These are phyloP conservation scores for Lentinus brumalis DNA, from an alignment of 768 basidiomycete species.

Conservation along the genomic window DNA sequence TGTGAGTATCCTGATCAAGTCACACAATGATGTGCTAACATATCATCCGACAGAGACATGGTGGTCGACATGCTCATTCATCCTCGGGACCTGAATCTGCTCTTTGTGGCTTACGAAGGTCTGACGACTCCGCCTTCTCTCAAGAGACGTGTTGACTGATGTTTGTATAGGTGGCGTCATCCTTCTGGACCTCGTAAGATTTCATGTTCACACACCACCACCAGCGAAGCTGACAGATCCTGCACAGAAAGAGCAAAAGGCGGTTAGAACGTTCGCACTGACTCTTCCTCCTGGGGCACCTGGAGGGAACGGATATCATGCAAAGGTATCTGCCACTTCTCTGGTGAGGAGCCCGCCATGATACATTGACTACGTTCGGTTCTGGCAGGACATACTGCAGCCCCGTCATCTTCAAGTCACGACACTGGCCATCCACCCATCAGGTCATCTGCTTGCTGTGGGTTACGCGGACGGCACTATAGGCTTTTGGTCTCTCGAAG, in stretches of 20 bases:
- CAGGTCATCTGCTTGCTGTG: constrained; percentile 74
- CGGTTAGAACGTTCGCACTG: constrained; percentile 66
- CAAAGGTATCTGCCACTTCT: constrained; percentile 38
- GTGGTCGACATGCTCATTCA: constrained; percentile 66
- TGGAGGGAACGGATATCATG: constrained; percentile 67
- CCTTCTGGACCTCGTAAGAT: constrained; percentile 57
- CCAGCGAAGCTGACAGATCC: constrained; percentile 18
- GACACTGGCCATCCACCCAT: constrained; percentile 70
- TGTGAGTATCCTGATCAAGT: not conserved
- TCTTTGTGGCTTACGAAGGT: constrained; percentile 81
- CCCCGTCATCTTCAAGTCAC: constrained; percentile 74
- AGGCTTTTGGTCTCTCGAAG: constrained; percentile 81
- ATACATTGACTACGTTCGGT: not conserved
- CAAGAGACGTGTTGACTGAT: not conserved
- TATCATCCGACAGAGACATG: constrained; percentile 27
- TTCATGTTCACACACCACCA: not conserved
- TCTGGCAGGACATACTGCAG: constrained; percentile 59
- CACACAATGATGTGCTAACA: not conserved
- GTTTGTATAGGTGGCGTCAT: constrained; percentile 54
- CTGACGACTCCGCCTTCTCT: constrained; percentile 15
- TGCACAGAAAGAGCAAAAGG: constrained; percentile 49
- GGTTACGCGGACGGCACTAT: constrained; percentile 84
- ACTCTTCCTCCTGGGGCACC: constrained; percentile 79
- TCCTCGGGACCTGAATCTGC: constrained; percentile 69
- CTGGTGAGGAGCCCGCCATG: not conserved